phyloP scores from a whole-genome alignment of 257 asterid species.

The Nicotiana otophora region DNA sequence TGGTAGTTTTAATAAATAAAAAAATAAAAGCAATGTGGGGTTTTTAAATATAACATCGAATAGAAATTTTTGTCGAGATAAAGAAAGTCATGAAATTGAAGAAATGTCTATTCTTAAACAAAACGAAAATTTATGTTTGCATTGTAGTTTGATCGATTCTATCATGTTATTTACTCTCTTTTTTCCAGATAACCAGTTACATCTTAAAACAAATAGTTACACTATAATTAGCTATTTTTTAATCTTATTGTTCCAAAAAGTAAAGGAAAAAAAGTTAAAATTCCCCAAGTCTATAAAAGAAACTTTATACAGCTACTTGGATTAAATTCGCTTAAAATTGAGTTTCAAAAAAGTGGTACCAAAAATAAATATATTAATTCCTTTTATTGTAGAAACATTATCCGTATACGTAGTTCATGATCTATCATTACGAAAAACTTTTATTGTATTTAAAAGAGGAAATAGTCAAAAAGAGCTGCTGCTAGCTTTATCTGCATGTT shows the following conservation, averaged over 20 bases:
- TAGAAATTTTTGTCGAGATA: not conserved
- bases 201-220: too few relatives aligned
- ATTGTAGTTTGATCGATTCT: too few relatives aligned
- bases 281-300: too few relatives aligned
- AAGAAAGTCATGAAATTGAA: not conserved
- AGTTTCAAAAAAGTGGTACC: not conserved
- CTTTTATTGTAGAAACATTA: not conserved
- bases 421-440: not conserved
- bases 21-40: not conserved
- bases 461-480: not conserved
- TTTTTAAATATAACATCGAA: not conserved
- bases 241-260: too few relatives aligned
- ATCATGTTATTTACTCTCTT: too few relatives aligned
- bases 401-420: not conserved
- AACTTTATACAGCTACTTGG: too few relatives aligned
- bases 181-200: not conserved
- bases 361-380: not conserved
- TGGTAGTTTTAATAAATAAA: not conserved
- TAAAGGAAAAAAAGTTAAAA: too few relatives aligned
- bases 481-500: too few relatives aligned
- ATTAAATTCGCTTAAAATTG: not conserved
- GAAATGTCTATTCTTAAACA: not conserved
- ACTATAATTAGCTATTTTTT: too few relatives aligned
- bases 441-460: not conserved
- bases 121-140: not conserved